phyloP scores from a whole-genome alignment of 345 rosid genomes.

The Hirschfeldia incana region DNA sequence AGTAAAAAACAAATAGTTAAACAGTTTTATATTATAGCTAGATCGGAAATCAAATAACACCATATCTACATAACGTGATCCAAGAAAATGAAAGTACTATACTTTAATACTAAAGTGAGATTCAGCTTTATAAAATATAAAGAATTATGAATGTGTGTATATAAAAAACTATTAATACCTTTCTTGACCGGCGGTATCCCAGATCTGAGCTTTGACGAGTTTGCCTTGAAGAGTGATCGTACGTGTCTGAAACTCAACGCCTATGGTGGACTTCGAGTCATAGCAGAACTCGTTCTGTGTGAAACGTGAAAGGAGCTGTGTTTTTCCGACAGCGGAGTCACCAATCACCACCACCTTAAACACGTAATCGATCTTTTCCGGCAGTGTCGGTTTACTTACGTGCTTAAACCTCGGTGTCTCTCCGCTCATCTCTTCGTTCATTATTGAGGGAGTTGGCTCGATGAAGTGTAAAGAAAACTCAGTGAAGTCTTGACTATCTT shows the following conservation, averaged over 20 bases:
- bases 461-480: neutral
- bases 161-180: conserved; percentile 40
- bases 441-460: neutral
- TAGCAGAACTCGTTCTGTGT: conserved; percentile 67
- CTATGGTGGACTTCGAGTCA: conserved; percentile 83
- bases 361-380: conserved; percentile 69
- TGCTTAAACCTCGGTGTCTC: conserved; percentile 35
- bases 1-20: neutral
- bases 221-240: conserved; percentile 60
- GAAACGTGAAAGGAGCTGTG: conserved; percentile 73
- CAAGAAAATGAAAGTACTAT: neutral
- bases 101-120: neutral
- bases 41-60: neutral
- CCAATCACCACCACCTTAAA: conserved; percentile 83
- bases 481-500: conserved; percentile 1
- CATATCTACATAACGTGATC: conserved; percentile 19
- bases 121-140: neutral
- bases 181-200: conserved; percentile 98
- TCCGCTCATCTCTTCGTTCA: conserved; percentile 75
- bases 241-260: conserved; percentile 83
- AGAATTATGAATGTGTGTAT: neutral
- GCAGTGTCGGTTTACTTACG: conserved; percentile 26
- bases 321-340: conserved; percentile 83
- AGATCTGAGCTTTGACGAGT: conserved; percentile 89
- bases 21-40: too few relatives aligned